Evolutionary conservation across 306 rosid genomes (phyloP), one percentile per base, ranked within the genome.

Genomic region (Prunus salicina): DNA sequence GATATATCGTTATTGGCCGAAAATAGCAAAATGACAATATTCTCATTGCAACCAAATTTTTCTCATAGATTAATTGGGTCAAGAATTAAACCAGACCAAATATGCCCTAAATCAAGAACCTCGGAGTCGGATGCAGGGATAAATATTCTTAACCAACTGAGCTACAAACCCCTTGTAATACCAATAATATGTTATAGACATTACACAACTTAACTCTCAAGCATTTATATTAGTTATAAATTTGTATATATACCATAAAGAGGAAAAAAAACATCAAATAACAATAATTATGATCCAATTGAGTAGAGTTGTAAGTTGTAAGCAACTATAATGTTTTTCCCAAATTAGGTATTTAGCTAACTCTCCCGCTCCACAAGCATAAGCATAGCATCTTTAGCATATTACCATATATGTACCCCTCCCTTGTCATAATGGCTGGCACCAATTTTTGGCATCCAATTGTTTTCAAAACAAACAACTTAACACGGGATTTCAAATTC

Each of bases 1-100:
- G 0, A 0, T 2, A 38, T 38, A 7, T 38, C 0, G 0, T 38
- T 38, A 7, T 6, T 6, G 2, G 2, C 0, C 0, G 1, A 0
- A 34, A 34, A 34, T 34, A 34, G 41, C 0, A 34, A 34, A 34
- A 34, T 34, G 2, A 34, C 41, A 8, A 34, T 34, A 34, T 34
- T 34, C 0, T 1, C 6, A 0, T 34, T 6, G 7, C 41, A 34
- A 34, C 10, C 43, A 38, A 38, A 8, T 38, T 38, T 38, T 38
- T 38, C 10, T 38, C 43, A 38, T 38, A 1, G 0, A 38, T 38
- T 7, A 38, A 1, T 38, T 38, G 43, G 9, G 9, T 6, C 2
- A 38, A 0, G 43, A 38, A 7, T 38, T 38, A 38, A 38, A 0
- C 9, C 43, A 7, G 0, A 38, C 2, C 43, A 38, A 38, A 38